phyloP scores from a whole-genome alignment of 208 protist genomes.

The Leishmania lainsoni region DNA sequence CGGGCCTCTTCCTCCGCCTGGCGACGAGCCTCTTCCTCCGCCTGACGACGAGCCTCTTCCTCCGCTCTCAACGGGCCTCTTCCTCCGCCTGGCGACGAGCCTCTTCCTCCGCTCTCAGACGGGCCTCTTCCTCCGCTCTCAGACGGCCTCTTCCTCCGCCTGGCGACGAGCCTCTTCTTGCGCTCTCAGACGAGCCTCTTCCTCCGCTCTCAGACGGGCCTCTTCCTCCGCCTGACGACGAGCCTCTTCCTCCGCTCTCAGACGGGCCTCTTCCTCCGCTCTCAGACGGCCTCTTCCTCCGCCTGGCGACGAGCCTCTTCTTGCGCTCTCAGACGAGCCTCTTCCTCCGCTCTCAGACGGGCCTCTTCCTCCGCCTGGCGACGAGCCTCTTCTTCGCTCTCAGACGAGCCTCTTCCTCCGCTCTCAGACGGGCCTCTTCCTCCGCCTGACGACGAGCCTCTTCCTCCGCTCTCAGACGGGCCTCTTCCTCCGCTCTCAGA shows the following conservation, averaged over 20 bases:
- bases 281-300: not conserved
- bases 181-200: slow-evolving; percentile 79
- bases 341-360: slow-evolving; percentile 26
- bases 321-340: slow-evolving; percentile 22
- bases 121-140: slow-evolving; percentile 55
- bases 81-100: slow-evolving; percentile 33
- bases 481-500: not conserved
- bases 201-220: slow-evolving; percentile 31
- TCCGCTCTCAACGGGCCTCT: slow-evolving; percentile 29
- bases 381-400: slow-evolving; percentile 40
- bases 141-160: no score
- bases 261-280: slow-evolving; percentile 54
- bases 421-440: slow-evolving; percentile 38
- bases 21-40: slow-evolving; percentile 25
- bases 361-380: slow-evolving; percentile 25
- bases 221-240: slow-evolving; percentile 15
- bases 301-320: slow-evolving; percentile 27
- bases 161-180: slow-evolving; percentile 52
- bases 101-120: slow-evolving; percentile 35
- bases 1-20: slow-evolving; percentile 25
- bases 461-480: slow-evolving; percentile 38
- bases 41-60: slow-evolving; percentile 74
- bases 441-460: slow-evolving; percentile 34
- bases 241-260: slow-evolving; percentile 45
- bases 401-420: slow-evolving; percentile 38